Base-by-base conservation (phyloP, 169 alveolate species). In the Plasmodium relictum region DNA sequence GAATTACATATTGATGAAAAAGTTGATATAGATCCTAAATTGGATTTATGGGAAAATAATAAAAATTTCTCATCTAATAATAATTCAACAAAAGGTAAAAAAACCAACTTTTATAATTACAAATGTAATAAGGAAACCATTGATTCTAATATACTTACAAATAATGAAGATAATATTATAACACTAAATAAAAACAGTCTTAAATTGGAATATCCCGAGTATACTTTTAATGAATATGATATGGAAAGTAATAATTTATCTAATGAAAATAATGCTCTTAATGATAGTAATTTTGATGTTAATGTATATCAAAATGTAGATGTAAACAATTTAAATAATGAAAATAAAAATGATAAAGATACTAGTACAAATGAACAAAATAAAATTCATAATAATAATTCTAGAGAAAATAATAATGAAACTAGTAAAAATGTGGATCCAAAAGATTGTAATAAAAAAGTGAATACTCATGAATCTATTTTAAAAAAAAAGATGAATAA, bases 41-140 rank as follows among this genome's bases (percentile, higher is more conserved):
- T 80, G 24, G 90, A 68, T 16, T 26, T 80, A 14, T 80, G 90
- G 90, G 90, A 68, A 44, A 80, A 31, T 9, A 44, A 54, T 45
- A 59, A 41, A 14, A 22, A 26, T 26, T n/a, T 9, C 6, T 14
- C 39, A 39, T 3, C 59, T n/a, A 26, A 45, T 14, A 63, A 56
- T n/a, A 50, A 52, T 48, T 48, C 12, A 9, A 24, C 12, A 0
- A 41, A 20, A 7, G 70, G 16, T 41, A 59, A 65, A 63, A 74
- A 59, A 59, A 74, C 72, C 5, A 74, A 74, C 14, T 22, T 59
- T 22, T 59, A 74, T 16, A 74, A 59, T 48, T 72, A 72, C 54
- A 72, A 72, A 26, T 41, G 44, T 39, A 12, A 50, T 50, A 0
- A 0, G 1, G 42, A 31, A 31, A 31, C 3, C 3, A 2, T 31